Evolutionary conservation across 2,329 filamentous ascomycete species (phyloP).

Genomic region (Xylogone sp.): DNA sequence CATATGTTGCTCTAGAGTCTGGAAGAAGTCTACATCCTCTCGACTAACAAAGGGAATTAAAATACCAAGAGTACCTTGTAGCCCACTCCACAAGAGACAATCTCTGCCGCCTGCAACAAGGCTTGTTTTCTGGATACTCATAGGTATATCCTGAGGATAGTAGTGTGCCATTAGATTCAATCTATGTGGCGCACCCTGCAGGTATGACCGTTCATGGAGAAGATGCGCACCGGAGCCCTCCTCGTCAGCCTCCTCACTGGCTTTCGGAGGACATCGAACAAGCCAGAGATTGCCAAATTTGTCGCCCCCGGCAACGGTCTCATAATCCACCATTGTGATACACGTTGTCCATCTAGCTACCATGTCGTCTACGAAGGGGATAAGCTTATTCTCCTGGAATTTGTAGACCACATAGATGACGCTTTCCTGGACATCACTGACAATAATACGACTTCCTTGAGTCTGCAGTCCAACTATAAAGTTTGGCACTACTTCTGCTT

Average conservation of each 20-base stretch:
- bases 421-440: slow-evolving; percentile 89
- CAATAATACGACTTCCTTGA: slow-evolving; percentile 85
- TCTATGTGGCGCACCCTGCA: slow-evolving; percentile 84
- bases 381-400: slow-evolving; percentile 82
- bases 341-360: slow-evolving; percentile 88
- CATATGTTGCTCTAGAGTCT: slow-evolving; percentile 85
- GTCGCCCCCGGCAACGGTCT: slow-evolving; percentile 90
- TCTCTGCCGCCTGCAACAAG: slow-evolving; percentile 90
- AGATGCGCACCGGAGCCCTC: slow-evolving; percentile 87
- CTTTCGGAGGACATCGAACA: slow-evolving; percentile 79
- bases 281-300: slow-evolving; percentile 98
- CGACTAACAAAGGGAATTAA: slow-evolving; percentile 87
- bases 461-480: slow-evolving; percentile 87
- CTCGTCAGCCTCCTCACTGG: slow-evolving; percentile 86
- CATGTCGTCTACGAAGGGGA: slow-evolving; percentile 89
- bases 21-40: slow-evolving; percentile 97
- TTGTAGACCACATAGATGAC: slow-evolving; percentile 94
- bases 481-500: slow-evolving; percentile 73
- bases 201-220: slow-evolving; percentile 83
- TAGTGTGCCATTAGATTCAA: slow-evolving; percentile 83
- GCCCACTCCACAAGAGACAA: slow-evolving; percentile 85
- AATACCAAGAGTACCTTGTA: slow-evolving; percentile 92
- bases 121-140: slow-evolving; percentile 82
- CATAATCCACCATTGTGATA: slow-evolving; percentile 94
- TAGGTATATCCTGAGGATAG: slow-evolving; percentile 89